A percentile compares a stretch with the other conserved stretches of the same genome.
phyloP scores from a whole-genome alignment of 2,329 filamentous ascomycete species.

The Hymenoscyphus albidus region DNA sequence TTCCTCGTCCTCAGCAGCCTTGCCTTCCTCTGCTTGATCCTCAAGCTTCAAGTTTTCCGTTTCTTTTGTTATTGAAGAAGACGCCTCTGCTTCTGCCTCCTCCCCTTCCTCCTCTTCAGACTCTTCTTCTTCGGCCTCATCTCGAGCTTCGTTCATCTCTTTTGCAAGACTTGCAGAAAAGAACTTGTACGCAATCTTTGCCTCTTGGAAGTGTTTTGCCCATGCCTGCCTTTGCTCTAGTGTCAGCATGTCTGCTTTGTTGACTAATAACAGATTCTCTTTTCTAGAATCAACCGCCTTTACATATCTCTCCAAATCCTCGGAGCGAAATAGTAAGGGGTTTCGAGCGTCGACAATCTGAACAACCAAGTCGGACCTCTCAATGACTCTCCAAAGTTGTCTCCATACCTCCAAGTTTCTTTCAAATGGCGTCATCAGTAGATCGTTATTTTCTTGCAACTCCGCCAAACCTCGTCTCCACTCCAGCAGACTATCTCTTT shows the following conservation, averaged over 20 bases:
- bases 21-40: conserved; percentile 38
- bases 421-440: conserved; percentile 97
- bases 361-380: conserved; percentile 90
- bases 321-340: conserved; percentile 87
- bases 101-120: conserved; percentile 40
- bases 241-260: conserved; percentile 99
- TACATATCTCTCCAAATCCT: conserved; percentile 90
- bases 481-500: conserved; percentile 75
- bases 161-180: conserved; percentile 93
- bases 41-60: conserved; percentile 40
- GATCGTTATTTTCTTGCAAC: conserved; percentile 86
- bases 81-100: conserved; percentile 12
- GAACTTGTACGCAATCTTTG: conserved; percentile 86
- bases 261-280: conserved; percentile 87
- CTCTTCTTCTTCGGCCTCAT: conserved; percentile 49
- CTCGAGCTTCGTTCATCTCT: conserved; percentile 74
- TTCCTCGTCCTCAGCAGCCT: conserved; percentile 31
- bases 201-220: conserved; percentile 79
- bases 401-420: conserved; percentile 97
- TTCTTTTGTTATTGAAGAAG: conserved; percentile 32
- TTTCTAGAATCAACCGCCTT: conserved; percentile 87
- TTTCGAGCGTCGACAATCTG: conserved; percentile 98
- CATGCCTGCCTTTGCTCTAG: conserved; percentile 74
- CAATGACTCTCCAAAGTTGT: conserved; percentile 96
- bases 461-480: conserved; percentile 92